Evolutionary conservation across 2,329 filamentous ascomycete genomes (phyloP).

Genomic region (Dactylellina sp.): DNA sequence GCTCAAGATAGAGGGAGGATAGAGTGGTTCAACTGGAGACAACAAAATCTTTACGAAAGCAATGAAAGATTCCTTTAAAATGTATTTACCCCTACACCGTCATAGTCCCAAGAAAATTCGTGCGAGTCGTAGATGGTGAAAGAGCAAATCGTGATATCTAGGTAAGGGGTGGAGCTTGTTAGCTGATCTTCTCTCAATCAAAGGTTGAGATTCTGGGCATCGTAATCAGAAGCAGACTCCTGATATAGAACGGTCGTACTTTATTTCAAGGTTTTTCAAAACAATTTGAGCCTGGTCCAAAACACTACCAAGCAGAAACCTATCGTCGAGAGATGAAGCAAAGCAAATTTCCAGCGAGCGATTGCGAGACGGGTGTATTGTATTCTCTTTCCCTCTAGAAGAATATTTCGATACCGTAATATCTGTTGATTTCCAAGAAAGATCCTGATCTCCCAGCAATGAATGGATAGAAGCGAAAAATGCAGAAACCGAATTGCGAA

Average conservation of each 20-base stretch:
- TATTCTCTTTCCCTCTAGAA: background rate
- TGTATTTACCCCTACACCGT: slow-evolving; percentile 39
- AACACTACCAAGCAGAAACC: slow-evolving; percentile 39
- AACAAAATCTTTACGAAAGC: slow-evolving; percentile 16
- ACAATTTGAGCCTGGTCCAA: slow-evolving; percentile 24
- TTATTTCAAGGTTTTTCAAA: slow-evolving; percentile 27
- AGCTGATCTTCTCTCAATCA: slow-evolving; percentile 14
- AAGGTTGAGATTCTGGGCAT: background rate
- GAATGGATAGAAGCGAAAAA: slow-evolving; percentile 45
- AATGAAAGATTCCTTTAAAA: slow-evolving; percentile 20
- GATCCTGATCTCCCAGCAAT: slow-evolving; percentile 54
- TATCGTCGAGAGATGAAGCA: slow-evolving; percentile 33
- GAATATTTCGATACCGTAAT: slow-evolving; percentile 8
- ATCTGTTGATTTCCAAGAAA: slow-evolving; percentile 41
- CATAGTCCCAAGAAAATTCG: slow-evolving; percentile 54
- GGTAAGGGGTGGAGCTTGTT: slow-evolving; percentile 5
- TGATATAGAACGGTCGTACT: slow-evolving; percentile 17
- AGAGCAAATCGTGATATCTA: slow-evolving; percentile 50
- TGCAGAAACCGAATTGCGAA: slow-evolving; percentile 31
- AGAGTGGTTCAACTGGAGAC: slow-evolving; percentile 5
- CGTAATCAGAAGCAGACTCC: background rate
- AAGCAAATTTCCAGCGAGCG: background rate
- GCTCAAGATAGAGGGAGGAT: slow-evolving; percentile 9
- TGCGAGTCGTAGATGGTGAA: slow-evolving; percentile 24
- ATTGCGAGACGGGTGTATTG: background rate